These are phyloP conservation scores for Saccharomycopsis capsularis DNA, from an alignment of 805 yeast genomes.

Conservation along the genomic window DNA sequence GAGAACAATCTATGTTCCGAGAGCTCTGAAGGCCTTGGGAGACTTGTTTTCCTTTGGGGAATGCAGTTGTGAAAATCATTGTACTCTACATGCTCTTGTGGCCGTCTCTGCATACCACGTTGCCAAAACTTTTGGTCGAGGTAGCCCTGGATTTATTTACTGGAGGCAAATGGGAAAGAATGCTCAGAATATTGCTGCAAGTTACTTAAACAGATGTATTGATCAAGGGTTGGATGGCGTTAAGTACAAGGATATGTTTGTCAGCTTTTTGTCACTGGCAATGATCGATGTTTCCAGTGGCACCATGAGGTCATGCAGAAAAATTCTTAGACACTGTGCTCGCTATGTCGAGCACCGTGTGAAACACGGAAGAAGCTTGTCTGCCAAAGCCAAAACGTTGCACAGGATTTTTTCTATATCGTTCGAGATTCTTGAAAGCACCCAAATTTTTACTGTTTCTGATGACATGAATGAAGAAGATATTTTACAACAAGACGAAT, in stretches of 20 bases:
- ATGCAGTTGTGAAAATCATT: constrained; percentile 70
- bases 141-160: constrained; percentile 38
- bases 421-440: constrained; percentile 71
- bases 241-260: constrained; percentile 76
- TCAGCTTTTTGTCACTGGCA: constrained; percentile 64
- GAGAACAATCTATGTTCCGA: constrained; percentile 79
- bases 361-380: constrained; percentile 41
- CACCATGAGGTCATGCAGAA: constrained; percentile 76
- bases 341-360: constrained; percentile 64
- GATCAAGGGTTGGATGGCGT: constrained; percentile 46
- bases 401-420: constrained; percentile 74
- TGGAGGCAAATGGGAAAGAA: constrained; percentile 9
- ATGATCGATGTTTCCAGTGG: constrained; percentile 89
- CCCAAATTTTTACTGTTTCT: constrained; percentile 26
- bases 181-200: constrained; percentile 3
- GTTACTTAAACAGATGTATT: constrained; percentile 25
- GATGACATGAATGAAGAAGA: neutral
- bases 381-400: constrained; percentile 67
- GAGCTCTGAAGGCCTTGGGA: constrained; percentile 77
- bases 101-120: constrained; percentile 80
- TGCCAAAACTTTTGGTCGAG: constrained; percentile 62
- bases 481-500: neutral
- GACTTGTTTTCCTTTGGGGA: constrained; percentile 68
- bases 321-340: constrained; percentile 71
- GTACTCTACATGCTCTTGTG: constrained; percentile 66